Evolutionary conservation across 805 yeast species (phyloP).

Genomic region (Sugiyamaella floridensis): DNA sequence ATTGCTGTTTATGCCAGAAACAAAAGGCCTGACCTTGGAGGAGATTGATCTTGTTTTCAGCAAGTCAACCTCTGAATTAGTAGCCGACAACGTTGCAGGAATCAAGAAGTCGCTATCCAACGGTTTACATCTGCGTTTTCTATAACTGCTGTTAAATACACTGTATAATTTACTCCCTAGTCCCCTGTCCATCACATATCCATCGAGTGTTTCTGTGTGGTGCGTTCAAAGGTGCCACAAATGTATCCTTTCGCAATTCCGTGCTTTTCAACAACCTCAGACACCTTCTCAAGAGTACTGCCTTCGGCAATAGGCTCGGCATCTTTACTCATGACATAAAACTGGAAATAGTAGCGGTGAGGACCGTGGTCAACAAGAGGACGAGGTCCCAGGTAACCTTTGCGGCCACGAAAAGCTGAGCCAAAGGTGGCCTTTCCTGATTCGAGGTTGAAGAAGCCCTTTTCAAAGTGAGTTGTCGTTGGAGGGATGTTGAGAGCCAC

Average conservation of each 20-base stretch:
- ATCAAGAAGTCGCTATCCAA: constrained; percentile 14
- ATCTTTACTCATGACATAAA: constrained; percentile 11
- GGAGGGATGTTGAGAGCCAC: constrained; percentile 10
- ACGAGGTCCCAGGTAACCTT: constrained; percentile 16
- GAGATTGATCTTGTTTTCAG: constrained; percentile 59
- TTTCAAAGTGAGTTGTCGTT: background rate
- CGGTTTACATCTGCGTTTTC: constrained; percentile 3
- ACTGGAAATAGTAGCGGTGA: constrained; percentile 17
- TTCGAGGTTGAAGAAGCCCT: constrained; percentile 3
- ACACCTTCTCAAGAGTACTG: background rate
- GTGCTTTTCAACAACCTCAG: background rate
- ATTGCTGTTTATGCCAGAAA: constrained; percentile 56
- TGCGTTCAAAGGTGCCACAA: constrained; percentile 16
- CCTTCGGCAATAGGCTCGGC: constrained; percentile 1
- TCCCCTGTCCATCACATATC: background rate
- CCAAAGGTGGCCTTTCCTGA: constrained; percentile 8
- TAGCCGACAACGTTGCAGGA: constrained; percentile 27
- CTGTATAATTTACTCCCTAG: too few relatives aligned
- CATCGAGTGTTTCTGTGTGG: constrained; percentile 4
- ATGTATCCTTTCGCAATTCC: constrained; percentile 13
- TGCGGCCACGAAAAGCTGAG: constrained; percentile 9
- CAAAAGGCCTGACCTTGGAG: constrained; percentile 61
- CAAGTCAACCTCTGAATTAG: constrained; percentile 37
- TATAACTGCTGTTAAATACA: background rate
- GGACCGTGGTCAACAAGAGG: constrained; percentile 18